Conservation (phyloP, 2,329 filamentous ascomycete genomes). For the Colletotrichum horii region DNA sequence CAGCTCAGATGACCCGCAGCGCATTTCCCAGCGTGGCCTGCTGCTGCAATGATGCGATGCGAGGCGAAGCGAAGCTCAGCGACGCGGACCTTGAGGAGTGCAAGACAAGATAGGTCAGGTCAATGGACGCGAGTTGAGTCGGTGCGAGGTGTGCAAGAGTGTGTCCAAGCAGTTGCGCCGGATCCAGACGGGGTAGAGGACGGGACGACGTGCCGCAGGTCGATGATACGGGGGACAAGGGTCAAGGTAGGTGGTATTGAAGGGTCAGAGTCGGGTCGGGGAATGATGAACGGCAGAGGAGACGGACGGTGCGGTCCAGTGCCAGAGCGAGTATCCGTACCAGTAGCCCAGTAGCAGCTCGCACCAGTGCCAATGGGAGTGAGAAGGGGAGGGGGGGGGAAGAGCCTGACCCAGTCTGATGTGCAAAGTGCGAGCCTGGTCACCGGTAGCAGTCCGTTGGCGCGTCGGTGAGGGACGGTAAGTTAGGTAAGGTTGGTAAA, state of each 20-base stretch:
- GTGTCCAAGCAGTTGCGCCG: constrained; percentile 12
- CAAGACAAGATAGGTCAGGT: constrained; percentile 9
- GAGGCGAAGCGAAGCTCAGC: constrained; percentile 10
- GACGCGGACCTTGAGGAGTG: not conserved
- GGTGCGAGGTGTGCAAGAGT: constrained; percentile 7
- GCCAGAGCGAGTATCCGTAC: not conserved
- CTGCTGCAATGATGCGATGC: constrained; percentile 13
- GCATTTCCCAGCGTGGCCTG: constrained; percentile 20
- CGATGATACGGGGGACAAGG: constrained; percentile 22
- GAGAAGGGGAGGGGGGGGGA: not conserved
- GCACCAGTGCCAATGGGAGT: not conserved
- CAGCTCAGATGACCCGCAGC: constrained; percentile 18
- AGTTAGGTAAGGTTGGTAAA: not conserved
- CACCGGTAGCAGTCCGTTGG: not conserved
- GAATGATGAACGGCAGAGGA: constrained; percentile 3
- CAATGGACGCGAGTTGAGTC: constrained; percentile 17
- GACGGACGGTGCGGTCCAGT: not conserved
- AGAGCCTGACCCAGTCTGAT: not conserved
- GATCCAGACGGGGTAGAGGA: constrained; percentile 19
- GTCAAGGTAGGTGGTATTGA: constrained; percentile 20
- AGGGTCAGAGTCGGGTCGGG: constrained; percentile 1
- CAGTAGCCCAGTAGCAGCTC: not conserved
- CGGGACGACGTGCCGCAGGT: constrained; percentile 22
- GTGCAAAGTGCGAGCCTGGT: not conserved
- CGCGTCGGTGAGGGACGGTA: not conserved